Percentiles rank a stretch among this genome's conserved stretches.
These are phyloP conservation scores for Apiotrichum porosum DNA, from an alignment of 1,284 basidiomycete species.

Conservation along the genomic window DNA sequence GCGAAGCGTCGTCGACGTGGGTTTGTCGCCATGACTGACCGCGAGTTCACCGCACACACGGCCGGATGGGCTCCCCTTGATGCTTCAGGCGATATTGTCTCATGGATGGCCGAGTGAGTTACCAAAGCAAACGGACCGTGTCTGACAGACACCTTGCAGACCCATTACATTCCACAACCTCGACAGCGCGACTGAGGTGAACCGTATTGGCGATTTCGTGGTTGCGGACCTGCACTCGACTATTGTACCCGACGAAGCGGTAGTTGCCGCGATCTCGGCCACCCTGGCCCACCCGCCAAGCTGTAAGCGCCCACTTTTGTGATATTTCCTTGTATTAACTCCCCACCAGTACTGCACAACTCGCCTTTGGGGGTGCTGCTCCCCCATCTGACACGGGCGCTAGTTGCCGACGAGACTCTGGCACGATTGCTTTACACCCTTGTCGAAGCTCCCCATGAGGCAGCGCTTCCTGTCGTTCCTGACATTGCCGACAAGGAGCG, in stretches of 20 bases:
- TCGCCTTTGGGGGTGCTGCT: constrained; percentile 21
- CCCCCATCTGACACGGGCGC: constrained; percentile 21
- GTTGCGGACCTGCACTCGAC: constrained; percentile 26
- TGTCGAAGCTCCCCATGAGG: background rate
- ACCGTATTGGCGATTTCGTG: constrained; percentile 24
- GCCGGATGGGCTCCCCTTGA: constrained; percentile 23
- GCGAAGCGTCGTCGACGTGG: constrained; percentile 6
- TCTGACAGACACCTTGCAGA: background rate
- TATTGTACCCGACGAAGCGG: background rate
- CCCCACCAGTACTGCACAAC: constrained; percentile 15
- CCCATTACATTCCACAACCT: constrained; percentile 34
- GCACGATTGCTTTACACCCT: background rate
- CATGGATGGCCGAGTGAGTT: constrained; percentile 37
- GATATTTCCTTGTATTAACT: too few relatives aligned
- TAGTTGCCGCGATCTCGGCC: background rate
- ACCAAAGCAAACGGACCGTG: too few relatives aligned
- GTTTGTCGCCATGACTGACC: constrained; percentile 8
- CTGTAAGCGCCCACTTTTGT: background rate
- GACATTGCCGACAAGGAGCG: background rate
- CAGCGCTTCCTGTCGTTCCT: background rate
- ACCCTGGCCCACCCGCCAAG: background rate
- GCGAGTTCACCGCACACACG: constrained; percentile 19
- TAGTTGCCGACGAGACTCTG: constrained; percentile 4
- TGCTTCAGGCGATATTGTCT: constrained; percentile 16
- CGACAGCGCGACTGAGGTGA: constrained; percentile 32